These are phyloP conservation scores for Spatholobus suberectus DNA, from an alignment of 306 rosid genomes.

Conservation along the genomic window DNA sequence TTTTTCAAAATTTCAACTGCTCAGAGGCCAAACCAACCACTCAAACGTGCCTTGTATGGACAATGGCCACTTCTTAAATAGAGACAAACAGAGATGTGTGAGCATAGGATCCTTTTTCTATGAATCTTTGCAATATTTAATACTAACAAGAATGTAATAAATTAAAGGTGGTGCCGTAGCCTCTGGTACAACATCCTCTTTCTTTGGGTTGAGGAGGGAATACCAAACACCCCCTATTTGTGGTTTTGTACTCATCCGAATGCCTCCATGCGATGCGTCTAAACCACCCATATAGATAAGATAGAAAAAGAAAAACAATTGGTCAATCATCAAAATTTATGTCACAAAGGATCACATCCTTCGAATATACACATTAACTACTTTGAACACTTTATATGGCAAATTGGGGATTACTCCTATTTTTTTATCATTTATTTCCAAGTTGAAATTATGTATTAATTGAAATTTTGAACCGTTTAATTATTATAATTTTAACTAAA, in stretches of 20 bases:
- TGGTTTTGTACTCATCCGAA: background rate
- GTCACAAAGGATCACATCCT: background rate
- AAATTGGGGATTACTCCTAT: background rate
- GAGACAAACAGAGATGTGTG: background rate
- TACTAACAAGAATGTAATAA: background rate
- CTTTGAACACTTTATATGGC: background rate
- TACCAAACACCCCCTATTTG: background rate
- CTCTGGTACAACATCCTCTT: background rate
- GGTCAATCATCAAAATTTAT: background rate
- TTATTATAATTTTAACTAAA: no score
- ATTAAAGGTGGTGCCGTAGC: background rate
- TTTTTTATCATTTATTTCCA: no score
- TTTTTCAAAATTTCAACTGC: background rate
- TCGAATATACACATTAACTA: background rate
- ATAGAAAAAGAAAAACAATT: background rate
- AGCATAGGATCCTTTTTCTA: slow-evolving; percentile 19
- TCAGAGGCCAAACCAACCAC: background rate
- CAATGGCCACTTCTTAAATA: background rate
- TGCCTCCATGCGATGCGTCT: no score
- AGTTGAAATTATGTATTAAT: no score
- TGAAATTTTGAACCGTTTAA: no score
- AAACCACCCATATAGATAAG: background rate
- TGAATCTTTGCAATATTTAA: slow-evolving; percentile 5
- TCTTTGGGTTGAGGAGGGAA: background rate
- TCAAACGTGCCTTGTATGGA: background rate